Conservation (phyloP, 1,284 basidiomycete species). For the Dichomitus squalens region DNA sequence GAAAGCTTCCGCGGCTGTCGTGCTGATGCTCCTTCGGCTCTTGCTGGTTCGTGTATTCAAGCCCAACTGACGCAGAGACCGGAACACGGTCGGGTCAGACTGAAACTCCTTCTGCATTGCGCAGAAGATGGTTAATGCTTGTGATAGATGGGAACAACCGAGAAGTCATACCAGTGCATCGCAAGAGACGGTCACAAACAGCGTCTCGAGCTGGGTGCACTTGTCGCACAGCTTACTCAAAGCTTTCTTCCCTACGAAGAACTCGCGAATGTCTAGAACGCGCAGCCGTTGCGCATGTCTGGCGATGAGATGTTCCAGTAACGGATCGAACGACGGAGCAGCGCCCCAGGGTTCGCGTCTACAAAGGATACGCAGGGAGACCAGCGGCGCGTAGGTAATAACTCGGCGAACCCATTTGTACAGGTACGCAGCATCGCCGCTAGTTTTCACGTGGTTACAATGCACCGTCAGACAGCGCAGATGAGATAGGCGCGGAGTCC, state of each 20-base stretch:
- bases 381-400: slow-evolving; percentile 41
- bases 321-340: slow-evolving; percentile 39
- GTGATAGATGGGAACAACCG: not conserved
- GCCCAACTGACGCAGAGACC: not conserved
- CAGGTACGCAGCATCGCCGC: slow-evolving; percentile 36
- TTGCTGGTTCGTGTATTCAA: not conserved
- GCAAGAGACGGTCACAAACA: slow-evolving; percentile 11
- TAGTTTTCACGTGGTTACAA: slow-evolving; percentile 30
- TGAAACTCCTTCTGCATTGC: not conserved
- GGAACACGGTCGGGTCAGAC: not conserved
- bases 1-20: not conserved
- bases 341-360: slow-evolving; percentile 10
- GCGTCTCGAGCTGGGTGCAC: slow-evolving; percentile 20
- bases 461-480: slow-evolving; percentile 45
- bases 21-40: not conserved
- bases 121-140: not conserved
- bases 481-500: slow-evolving; percentile 31
- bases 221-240: slow-evolving; percentile 21
- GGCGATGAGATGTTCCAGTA: slow-evolving; percentile 43
- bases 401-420: slow-evolving; percentile 48
- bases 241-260: slow-evolving; percentile 36
- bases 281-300: slow-evolving; percentile 41
- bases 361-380: slow-evolving; percentile 35
- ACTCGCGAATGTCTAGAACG: slow-evolving; percentile 37
- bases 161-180: slow-evolving; percentile 9